Evolutionary conservation across 2,329 filamentous ascomycete species (phyloP), one percentile per base, ranked within the genome.

Genomic region (Tolypocladium inflatum): DNA sequence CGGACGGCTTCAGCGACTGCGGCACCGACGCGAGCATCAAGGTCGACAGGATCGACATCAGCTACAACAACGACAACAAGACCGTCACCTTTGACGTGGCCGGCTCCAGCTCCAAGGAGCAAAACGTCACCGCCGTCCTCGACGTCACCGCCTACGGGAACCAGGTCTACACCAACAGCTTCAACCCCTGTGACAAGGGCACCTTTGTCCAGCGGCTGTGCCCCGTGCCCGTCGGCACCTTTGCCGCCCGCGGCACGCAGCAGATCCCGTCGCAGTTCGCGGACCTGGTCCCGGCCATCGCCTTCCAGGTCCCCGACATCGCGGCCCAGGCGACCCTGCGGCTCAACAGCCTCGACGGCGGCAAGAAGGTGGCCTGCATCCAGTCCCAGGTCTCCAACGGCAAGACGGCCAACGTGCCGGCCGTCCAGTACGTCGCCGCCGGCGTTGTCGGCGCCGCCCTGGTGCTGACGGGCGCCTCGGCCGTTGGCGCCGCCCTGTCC

Each of bases 231-330:
- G 76, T 79, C 4, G 89, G 90, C 30, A 74, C 73, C 7, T 99
- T 97, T 67, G 74, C 83, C 17, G 91, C 93, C 9, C 75, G 77
- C 50, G 93, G 91, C 53, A 76, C 75, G 4, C 88, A 94, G 70
- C 73, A 78, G 37, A 89, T 99, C 43, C 89, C 91, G 19, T 73
- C 81, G 0, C 68, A 85, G 60, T 93, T 86, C 68, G 85, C 90
- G 58, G 80, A 80, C 57, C 75, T 88, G 73, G 93, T 99, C 45
- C 94, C 94, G 1, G 76, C 84, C 2, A 96, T 99, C 63, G 93
- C 93, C 15, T 99, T 97, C 76, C 82, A 84, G 60, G 80, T 99
- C 38, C 94, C 94, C 55, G 92, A 99, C 70, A 88, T 99, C 64
- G 87, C 93, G 57, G 93, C 93, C 42, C 76, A 87, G 66, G 94